These are phyloP conservation scores for Plasmodium vivax DNA, from an alignment of 169 alveolate species.

Conservation along the genomic window DNA sequence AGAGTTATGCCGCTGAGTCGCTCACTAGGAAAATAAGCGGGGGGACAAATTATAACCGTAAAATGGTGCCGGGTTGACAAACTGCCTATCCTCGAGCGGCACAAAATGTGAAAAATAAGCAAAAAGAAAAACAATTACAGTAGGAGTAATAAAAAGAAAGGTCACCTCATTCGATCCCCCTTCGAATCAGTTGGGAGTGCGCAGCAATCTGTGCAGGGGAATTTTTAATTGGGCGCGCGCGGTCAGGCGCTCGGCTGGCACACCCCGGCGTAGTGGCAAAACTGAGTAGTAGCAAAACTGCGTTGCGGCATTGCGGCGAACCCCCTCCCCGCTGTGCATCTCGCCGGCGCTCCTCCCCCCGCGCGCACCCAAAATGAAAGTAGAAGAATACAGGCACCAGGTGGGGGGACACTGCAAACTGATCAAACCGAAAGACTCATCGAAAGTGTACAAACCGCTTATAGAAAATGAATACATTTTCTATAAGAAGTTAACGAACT, in stretches of 20 bases:
- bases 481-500: constrained; percentile 76
- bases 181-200: not conserved
- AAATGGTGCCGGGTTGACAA: not conserved
- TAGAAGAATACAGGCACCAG: constrained; percentile 83
- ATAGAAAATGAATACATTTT: constrained; percentile 79
- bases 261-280: not conserved
- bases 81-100: not conserved
- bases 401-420: constrained; percentile 84
- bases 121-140: not conserved
- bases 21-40: not conserved
- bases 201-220: not conserved
- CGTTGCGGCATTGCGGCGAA: not conserved
- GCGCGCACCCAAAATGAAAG: constrained; percentile 38
- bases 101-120: not conserved
- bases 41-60: not conserved
- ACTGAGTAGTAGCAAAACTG: not conserved
- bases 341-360: not conserved
- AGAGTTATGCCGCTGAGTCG: not conserved
- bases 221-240: not conserved
- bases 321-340: not conserved
- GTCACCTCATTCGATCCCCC: not conserved
- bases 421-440: constrained; percentile 79
- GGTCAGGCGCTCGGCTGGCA: not conserved
- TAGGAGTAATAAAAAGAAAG: not conserved
- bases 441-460: constrained; percentile 81